Base-by-base conservation (phyloP, 768 basidiomycete species). In the Mycena kentingensis region DNA sequence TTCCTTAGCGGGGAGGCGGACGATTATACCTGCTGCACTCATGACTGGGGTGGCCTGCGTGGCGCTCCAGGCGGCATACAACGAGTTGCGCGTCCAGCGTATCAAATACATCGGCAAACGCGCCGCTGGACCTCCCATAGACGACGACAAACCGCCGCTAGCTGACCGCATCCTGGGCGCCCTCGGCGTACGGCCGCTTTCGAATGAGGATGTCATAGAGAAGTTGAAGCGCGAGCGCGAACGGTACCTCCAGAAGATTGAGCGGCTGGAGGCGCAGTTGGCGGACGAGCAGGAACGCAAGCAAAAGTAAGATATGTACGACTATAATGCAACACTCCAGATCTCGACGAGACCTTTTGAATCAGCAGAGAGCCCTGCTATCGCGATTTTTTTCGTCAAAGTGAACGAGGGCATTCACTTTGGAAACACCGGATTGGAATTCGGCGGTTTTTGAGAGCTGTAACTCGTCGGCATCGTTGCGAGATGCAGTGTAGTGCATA, bases 151-250 rank as follows among this genome's bases (percentile, higher is more conserved):
- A 37, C 49, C 28, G 50, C 56, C 77, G 6, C 52, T 72, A 15
- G 61, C 66, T 18, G 72, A 81, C 41, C 72, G 73, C 10, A 53
- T 85, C 3, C 58, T 84, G 52, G 60, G 58, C 16, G 36, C 68
- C 4, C 57, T 89, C 32, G 83, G 87, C 1, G 64, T 90, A 19
- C 72, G 70, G 28, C 76, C 72, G 45, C 63, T 93, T 3, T 77
- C 88, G 5, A 84, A 93, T 57, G 86, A 92, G 42, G 85, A 88
- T 55, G 90, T 90, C 58, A 58, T 92, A 46, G 65, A 66, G 25
- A 79, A 76, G 53, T 63, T 93, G 63, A 83, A 78, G 64, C 71
- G 70, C 46, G 77, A 84, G 41, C 76, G 87, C 57, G 79, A 81
- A 4, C 67, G 66, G 8, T 72, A 87, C 61, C 62, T 84, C 55